phyloP scores from a whole-genome alignment of 208 protist genomes.

The Leishmania tarentolae region DNA sequence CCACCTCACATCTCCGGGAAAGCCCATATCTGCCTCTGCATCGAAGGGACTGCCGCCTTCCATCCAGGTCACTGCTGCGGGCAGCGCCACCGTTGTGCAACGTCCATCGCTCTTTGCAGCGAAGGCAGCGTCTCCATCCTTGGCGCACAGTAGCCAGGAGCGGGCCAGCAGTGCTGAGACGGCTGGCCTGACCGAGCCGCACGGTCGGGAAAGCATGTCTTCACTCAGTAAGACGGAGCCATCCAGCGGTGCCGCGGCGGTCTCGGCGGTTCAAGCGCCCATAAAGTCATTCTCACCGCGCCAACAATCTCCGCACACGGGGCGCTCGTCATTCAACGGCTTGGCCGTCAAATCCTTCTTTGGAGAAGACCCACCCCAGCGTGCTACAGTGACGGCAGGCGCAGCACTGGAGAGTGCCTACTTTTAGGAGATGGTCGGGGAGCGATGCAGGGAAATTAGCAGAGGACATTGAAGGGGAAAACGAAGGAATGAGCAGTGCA shows the following conservation, averaged over 20 bases:
- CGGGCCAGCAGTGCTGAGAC: constrained; percentile 32
- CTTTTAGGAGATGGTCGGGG: constrained; percentile 28
- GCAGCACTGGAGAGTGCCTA: constrained; percentile 37
- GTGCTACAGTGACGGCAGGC: constrained; percentile 12
- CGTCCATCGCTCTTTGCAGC: not conserved
- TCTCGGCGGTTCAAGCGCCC: not conserved
- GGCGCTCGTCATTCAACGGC: constrained; percentile 8
- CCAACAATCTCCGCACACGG: not conserved
- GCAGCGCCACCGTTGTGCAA: not conserved
- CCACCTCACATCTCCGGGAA: not conserved
- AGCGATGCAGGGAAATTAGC: too few relatives aligned
- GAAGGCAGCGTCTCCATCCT: constrained; percentile 17
- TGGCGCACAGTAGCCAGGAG: constrained; percentile 25
- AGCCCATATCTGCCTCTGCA: not conserved
- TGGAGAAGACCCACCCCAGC: constrained; percentile 7
- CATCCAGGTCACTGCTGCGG: not conserved
- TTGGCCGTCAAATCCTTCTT: constrained; percentile 53
- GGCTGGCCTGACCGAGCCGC: constrained; percentile 28
- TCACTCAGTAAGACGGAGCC: constrained; percentile 21
- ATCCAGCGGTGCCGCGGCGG: not conserved
- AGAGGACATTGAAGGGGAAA: too few relatives aligned
- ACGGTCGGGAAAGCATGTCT: constrained; percentile 21
- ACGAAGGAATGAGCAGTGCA: not conserved
- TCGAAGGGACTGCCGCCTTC: not conserved
- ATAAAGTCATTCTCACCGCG: not conserved